Conservation (phyloP, 1,284 basidiomycete species). For the Erythrobasidium hasegawianum region DNA sequence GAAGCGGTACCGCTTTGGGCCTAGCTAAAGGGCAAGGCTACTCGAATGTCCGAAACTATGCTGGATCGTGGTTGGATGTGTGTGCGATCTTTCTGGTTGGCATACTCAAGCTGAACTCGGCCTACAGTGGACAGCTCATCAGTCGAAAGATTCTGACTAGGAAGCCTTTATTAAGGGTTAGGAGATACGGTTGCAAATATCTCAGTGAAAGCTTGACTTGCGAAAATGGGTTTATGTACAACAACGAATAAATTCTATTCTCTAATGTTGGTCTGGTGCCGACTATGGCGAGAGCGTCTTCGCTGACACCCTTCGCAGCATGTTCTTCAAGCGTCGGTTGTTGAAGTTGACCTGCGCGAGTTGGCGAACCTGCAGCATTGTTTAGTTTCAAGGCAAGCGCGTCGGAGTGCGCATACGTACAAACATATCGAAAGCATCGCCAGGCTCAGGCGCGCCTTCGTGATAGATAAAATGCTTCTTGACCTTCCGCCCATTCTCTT, state of each 20-base stretch:
- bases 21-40: constrained; percentile 79
- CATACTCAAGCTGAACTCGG: too few species aligned
- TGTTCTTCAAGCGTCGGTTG: constrained; percentile 8
- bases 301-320: background rate
- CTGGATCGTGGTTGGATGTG: constrained; percentile 80
- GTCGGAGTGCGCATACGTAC: too few species aligned
- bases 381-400: too few species aligned
- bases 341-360: constrained; percentile 9
- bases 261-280: too few species aligned
- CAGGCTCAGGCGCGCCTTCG: constrained; percentile 23
- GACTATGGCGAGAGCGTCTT: background rate
- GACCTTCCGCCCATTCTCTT: constrained; percentile 18
- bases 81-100: too few species aligned
- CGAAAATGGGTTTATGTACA: too few species aligned
- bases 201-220: too few species aligned
- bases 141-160: too few species aligned
- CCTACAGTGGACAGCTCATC: too few species aligned
- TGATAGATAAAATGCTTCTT: constrained; percentile 28
- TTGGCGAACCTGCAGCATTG: background rate
- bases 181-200: too few species aligned
- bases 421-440: constrained; percentile 33
- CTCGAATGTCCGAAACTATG: constrained; percentile 77
- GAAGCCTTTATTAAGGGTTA: too few species aligned
- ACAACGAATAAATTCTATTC: too few species aligned
- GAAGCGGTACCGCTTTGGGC: constrained; percentile 73